These are phyloP conservation scores for Annulohypoxylon stygium DNA, from an alignment of 495 filamentous ascomycete genomes.

Conservation along the genomic window DNA sequence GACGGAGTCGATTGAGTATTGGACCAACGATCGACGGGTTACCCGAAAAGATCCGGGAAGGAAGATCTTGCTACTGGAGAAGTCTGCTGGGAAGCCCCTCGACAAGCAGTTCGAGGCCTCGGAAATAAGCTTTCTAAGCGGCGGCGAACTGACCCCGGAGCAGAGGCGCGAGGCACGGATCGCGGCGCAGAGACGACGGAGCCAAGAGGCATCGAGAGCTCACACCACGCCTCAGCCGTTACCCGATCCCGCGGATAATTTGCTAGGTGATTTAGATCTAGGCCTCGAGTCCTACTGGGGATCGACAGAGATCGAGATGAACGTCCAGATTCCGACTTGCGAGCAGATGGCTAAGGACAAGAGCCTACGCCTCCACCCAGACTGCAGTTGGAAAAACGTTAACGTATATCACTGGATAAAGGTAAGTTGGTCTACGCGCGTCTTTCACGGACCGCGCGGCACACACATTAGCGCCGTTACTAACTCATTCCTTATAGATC, in stretches of 20 bases:
- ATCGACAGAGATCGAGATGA: conserved; percentile 97
- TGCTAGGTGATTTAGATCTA: conserved; percentile 83
- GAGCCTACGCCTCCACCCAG: conserved; percentile 81
- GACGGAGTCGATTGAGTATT: conserved; percentile 95
- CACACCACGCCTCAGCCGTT: conserved; percentile 55
- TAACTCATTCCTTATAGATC: conserved; percentile 71
- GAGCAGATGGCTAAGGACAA: conserved; percentile 88
- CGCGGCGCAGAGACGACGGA: conserved; percentile 56
- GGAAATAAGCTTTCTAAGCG: conserved; percentile 80
- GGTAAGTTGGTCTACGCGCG: conserved; percentile 63
- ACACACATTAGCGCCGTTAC: background rate
- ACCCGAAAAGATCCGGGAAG: conserved; percentile 86
- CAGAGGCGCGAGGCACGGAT: conserved; percentile 59
- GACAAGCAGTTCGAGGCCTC: conserved; percentile 83
- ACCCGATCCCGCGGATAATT: conserved; percentile 70
- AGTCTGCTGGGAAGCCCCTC: conserved; percentile 83
- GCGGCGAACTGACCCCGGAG: conserved; percentile 74
- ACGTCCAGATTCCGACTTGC: conserved; percentile 92
- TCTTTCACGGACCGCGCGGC: background rate
- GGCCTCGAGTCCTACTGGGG: conserved; percentile 75
- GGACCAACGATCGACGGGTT: conserved; percentile 86
- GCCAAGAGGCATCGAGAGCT: conserved; percentile 53
- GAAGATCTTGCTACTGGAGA: conserved; percentile 92
- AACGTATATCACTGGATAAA: conserved; percentile 99
- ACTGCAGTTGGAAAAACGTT: conserved; percentile 96